Evolutionary conservation across 305 asterid species (phyloP).

Genomic region (Solanum hybrid): DNA sequence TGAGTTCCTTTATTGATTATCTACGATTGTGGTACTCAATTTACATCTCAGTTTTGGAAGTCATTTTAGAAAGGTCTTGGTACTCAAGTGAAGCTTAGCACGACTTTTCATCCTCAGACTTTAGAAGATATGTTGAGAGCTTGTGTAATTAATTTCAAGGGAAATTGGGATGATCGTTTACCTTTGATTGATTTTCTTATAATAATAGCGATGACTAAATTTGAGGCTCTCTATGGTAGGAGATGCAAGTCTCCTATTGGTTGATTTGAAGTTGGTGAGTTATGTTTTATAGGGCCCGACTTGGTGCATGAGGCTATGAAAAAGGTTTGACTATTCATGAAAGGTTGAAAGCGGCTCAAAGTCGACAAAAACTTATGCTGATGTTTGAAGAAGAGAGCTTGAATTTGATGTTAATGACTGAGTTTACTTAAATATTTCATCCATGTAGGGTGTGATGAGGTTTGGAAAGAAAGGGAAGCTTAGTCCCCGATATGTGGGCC

Average conservation of each 20-base stretch:
- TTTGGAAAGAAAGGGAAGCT: not conserved
- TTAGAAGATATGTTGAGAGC: not conserved
- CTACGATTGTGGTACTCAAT: not conserved
- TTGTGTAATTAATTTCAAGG: not conserved
- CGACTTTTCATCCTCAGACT: not conserved
- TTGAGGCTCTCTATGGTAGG: not conserved
- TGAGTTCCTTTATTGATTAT: not conserved
- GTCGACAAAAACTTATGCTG: not conserved
- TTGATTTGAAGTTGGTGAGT: not conserved
- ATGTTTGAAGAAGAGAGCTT: not conserved
- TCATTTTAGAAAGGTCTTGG: not conserved
- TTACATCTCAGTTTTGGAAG: not conserved
- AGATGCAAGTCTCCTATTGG: not conserved
- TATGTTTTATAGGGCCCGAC: not conserved
- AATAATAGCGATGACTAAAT: not conserved
- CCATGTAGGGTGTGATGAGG: not conserved
- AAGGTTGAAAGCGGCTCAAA: not conserved
- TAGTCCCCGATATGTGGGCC: not conserved
- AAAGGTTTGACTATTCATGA: not conserved
- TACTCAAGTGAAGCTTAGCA: not conserved
- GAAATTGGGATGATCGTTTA: not conserved
- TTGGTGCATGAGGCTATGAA: not conserved
- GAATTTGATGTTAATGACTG: not conserved
- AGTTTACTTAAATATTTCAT: not conserved
- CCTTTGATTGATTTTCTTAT: not conserved